Evolutionary conservation across 257 asterid species (phyloP), one percentile per base, ranked within the genome.

Genomic region (Scutellaria baicalensis): DNA sequence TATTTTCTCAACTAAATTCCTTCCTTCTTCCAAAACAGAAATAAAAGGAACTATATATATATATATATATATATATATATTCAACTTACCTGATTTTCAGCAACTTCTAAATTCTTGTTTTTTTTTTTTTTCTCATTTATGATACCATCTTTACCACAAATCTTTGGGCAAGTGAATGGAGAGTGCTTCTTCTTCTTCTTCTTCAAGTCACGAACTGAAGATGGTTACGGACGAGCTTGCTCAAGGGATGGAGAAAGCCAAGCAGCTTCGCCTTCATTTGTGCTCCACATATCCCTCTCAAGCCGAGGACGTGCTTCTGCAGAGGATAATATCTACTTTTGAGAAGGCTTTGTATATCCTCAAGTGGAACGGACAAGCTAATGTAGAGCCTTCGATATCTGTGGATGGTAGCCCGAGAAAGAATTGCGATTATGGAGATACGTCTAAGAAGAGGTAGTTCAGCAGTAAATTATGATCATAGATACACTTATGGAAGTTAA

Each of bases 241-340:
- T 39, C 88, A 82, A 64, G 99, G 97, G 72, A 82, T 83, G 93
- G 99, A 89, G 69, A 74, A 68, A 56, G 90, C 94, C 48, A 81
- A 77, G 82, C 95, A 86, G 81, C 88, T 93, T 3, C 85, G 84
- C 23, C 51, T 76, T 40, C 84, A 84, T 51, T 58, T 91, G 83
- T 31, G 76, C 71, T 66, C 85, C 3, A 60, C 75, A 5, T 77
- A 82, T 72, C 79, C 81, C 14, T 73, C 79, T 0, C 77, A 88
- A 64, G 59, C 76, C 6, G 83, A 78, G 21, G 86, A 87, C 23
- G 69, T 84, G 74, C 83, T 84, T 57, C 38, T 93, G 78, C 95
- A 83, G 80, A 83, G 80, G 75, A 89, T 93, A 31, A 35, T 89
- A 54, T 84, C 90, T 20, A 85, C 96, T 21, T 93, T 80, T 58